Conservation (phyloP, 306 rosid genomes). For the Aeschynomene evenia region DNA sequence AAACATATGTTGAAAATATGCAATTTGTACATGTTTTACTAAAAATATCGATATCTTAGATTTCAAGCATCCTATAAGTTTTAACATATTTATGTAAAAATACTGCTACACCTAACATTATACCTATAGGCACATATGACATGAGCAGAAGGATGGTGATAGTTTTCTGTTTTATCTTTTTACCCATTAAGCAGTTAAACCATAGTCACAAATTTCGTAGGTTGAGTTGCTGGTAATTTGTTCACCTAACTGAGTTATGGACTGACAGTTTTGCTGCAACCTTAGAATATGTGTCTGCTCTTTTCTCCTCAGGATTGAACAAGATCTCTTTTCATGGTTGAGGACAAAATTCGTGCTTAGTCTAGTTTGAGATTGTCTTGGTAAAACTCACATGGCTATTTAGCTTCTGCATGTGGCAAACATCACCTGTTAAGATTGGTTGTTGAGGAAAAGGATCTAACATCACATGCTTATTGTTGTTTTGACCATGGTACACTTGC, state of each 20-base stretch:
- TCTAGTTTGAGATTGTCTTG: neutral
- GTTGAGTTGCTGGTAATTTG: constrained; percentile 12
- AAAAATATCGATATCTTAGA: constrained; percentile 13
- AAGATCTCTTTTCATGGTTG: neutral
- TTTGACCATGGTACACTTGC: constrained; percentile 8
- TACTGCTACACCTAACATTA: constrained; percentile 20
- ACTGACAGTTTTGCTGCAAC: constrained; percentile 8
- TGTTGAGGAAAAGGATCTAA: constrained; percentile 2
- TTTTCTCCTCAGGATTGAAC: neutral
- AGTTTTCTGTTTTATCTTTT: neutral
- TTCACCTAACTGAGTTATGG: constrained; percentile 17
- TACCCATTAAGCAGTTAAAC: neutral
- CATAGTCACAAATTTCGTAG: neutral
- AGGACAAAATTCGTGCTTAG: neutral
- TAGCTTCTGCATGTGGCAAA: constrained; percentile 4
- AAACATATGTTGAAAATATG: constrained; percentile 10
- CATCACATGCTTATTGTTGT: neutral
- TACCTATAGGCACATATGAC: neutral
- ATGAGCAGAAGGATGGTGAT: neutral
- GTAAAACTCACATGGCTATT: neutral
- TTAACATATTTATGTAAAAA: neutral
- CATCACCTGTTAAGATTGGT: constrained; percentile 5
- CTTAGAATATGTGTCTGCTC: neutral
- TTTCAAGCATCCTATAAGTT: neutral
- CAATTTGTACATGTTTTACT: constrained; percentile 10